phyloP scores from a whole-genome alignment of 306 rosid genomes.

The Rosa persica region DNA sequence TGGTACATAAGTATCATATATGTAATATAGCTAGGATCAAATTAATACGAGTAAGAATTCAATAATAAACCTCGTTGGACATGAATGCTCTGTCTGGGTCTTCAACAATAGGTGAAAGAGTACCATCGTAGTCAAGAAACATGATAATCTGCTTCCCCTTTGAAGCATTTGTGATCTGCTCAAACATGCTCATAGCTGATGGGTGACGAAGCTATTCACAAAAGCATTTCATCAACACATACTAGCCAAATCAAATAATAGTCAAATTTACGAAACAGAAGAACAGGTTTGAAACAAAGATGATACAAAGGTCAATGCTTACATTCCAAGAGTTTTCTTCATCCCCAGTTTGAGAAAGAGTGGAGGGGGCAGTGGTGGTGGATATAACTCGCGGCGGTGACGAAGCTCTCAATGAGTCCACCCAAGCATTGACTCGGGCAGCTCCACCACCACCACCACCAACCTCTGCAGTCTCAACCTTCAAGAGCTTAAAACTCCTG shows the following conservation, averaged over 20 bases:
- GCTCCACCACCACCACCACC: slow-evolving; percentile 31
- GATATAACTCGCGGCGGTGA: slow-evolving; percentile 64
- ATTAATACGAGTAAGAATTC: not conserved
- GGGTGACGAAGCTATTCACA: slow-evolving; percentile 59
- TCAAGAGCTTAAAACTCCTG: slow-evolving; percentile 38
- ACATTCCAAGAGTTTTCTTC: slow-evolving; percentile 57
- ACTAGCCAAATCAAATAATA: not conserved
- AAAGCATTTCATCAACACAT: not conserved
- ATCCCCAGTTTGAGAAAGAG: slow-evolving; percentile 40
- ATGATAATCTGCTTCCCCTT: slow-evolving; percentile 70
- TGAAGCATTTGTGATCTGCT: slow-evolving; percentile 46
- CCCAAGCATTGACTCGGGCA: slow-evolving; percentile 55
- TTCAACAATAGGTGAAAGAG: slow-evolving; percentile 87
- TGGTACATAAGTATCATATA: not conserved
- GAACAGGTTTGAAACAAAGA: not conserved
- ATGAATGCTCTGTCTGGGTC: slow-evolving; percentile 92
- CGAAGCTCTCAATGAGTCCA: slow-evolving; percentile 88
- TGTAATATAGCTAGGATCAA: not conserved
- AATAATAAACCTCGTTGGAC: slow-evolving; percentile 63
- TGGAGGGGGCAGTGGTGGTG: slow-evolving; percentile 10
- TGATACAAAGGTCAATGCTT: slow-evolving; percentile 22
- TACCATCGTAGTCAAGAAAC: slow-evolving; percentile 95
- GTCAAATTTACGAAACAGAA: not conserved
- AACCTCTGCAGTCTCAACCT: slow-evolving; percentile 37
- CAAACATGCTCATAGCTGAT: slow-evolving; percentile 70